Conservation (phyloP, 176 grass and related monocot species). For the Oryza punctata region DNA sequence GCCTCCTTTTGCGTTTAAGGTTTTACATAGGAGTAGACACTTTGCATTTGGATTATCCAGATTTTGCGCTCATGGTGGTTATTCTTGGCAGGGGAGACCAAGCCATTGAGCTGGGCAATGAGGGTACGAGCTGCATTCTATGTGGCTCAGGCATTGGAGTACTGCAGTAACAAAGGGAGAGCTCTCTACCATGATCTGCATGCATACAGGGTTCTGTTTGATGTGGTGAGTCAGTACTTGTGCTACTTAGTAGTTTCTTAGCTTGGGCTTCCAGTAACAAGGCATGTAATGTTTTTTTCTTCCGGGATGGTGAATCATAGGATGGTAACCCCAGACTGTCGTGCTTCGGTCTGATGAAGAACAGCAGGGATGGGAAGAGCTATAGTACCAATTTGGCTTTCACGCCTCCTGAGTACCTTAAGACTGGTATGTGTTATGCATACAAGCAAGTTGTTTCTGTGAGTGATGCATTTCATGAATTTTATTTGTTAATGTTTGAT, state of each 20-base stretch:
- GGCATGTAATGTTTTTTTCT: background rate
- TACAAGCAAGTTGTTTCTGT: background rate
- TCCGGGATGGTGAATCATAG: constrained; percentile 38
- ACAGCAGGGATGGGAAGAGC: constrained; percentile 90
- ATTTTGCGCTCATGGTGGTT: constrained; percentile 20
- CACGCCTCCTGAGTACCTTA: constrained; percentile 83
- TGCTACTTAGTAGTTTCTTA: background rate
- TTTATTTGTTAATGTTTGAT: background rate
- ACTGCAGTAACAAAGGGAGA: constrained; percentile 71
- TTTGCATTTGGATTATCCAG: background rate
- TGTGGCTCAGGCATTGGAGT: constrained; percentile 75
- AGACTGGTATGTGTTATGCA: constrained; percentile 59
- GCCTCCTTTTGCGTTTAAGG: constrained; percentile 8
- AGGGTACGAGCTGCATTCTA: constrained; percentile 76
- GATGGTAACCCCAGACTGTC: constrained; percentile 83
- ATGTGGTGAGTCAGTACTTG: constrained; percentile 53
- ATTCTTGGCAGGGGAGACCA: constrained; percentile 74
- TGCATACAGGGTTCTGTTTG: constrained; percentile 91
- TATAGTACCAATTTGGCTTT: constrained; percentile 96
- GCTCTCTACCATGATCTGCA: constrained; percentile 89
- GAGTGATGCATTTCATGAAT: background rate
- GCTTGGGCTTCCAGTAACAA: background rate
- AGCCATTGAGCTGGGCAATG: constrained; percentile 81
- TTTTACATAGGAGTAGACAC: background rate
- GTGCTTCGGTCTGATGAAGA: constrained; percentile 94